phyloP scores from a whole-genome alignment of 495 filamentous ascomycete species.

The Parmelia sp. region DNA sequence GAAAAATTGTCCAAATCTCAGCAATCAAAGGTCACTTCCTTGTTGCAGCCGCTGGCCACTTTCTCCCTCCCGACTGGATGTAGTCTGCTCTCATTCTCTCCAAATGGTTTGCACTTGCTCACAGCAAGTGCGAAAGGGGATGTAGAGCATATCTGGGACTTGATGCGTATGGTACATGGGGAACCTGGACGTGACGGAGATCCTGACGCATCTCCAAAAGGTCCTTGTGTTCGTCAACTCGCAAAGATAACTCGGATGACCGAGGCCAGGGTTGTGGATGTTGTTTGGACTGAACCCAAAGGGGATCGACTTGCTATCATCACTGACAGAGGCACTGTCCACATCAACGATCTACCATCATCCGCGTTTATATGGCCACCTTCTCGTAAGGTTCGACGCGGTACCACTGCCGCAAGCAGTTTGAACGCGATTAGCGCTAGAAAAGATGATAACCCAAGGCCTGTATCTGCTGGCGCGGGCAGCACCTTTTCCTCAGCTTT shows the following conservation, averaged over 20 bases:
- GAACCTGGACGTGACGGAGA: constrained; percentile 26
- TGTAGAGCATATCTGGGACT: constrained; percentile 85
- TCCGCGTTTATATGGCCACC: constrained; percentile 87
- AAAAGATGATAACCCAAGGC: constrained; percentile 41
- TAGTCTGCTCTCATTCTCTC: constrained; percentile 85
- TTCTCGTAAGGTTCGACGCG: constrained; percentile 53
- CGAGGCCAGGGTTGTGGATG: constrained; percentile 79
- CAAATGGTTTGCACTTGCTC: constrained; percentile 73
- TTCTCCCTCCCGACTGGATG: constrained; percentile 79
- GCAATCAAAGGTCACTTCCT: constrained; percentile 29
- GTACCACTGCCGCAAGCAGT: constrained; percentile 30
- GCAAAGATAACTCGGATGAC: constrained; percentile 86
- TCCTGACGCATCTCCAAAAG: constrained; percentile 27
- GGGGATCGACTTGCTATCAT: constrained; percentile 78
- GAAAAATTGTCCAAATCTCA: constrained; percentile 49
- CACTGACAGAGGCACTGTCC: constrained; percentile 88
- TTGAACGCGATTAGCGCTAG: constrained; percentile 27
- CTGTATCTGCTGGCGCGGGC: constrained; percentile 48
- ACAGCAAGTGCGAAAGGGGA: constrained; percentile 91
- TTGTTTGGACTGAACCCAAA: constrained; percentile 76
- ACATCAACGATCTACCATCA: constrained; percentile 78
- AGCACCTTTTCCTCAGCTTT: constrained; percentile 61
- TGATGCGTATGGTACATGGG: constrained; percentile 54
- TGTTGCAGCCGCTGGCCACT: constrained; percentile 60
- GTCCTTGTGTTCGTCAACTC: constrained; percentile 69